Conservation (phyloP, 2,329 filamentous ascomycete species). For the Trichoderma atrobrunneum region DNA sequence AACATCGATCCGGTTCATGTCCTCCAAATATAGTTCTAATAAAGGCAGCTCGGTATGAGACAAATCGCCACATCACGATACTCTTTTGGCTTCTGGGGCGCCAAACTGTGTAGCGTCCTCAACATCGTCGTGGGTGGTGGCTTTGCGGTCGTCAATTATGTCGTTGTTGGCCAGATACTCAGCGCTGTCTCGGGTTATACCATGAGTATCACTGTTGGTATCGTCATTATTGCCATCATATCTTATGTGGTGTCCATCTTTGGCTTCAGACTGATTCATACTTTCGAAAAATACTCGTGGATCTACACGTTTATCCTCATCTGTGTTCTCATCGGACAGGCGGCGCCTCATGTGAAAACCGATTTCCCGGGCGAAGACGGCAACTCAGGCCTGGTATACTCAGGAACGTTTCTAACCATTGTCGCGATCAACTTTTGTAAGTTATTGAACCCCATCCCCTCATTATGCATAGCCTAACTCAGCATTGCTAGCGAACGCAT, state of each 20-base stretch:
- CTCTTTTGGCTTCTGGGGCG: slow-evolving; percentile 25
- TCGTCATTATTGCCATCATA: slow-evolving; percentile 24
- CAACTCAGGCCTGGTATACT: not conserved
- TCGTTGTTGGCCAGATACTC: slow-evolving; percentile 25
- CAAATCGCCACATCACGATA: slow-evolving; percentile 23
- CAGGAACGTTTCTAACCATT: not conserved
- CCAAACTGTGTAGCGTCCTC: slow-evolving; percentile 24
- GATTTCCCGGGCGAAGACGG: not conserved
- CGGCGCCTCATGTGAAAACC: slow-evolving; percentile 20
- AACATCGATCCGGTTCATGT: not conserved
- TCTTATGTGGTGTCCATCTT: slow-evolving; percentile 26
- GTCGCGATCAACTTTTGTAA: not conserved
- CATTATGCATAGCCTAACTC: not conserved
- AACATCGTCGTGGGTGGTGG: slow-evolving; percentile 26
- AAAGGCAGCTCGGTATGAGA: not conserved
- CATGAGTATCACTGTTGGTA: slow-evolving; percentile 24
- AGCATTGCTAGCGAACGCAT: not conserved
- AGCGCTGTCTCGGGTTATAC: slow-evolving; percentile 25
- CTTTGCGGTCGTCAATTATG: slow-evolving; percentile 24
- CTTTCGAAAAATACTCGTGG: slow-evolving; percentile 26
- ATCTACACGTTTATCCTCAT: slow-evolving; percentile 23
- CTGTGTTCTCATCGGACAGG: slow-evolving; percentile 23
- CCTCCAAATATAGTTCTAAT: not conserved
- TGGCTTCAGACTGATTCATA: slow-evolving; percentile 25
- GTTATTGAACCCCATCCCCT: not conserved